These are phyloP conservation scores for Capsella rubella DNA, from an alignment of 441 rosid genomes.

Conservation along the genomic window DNA sequence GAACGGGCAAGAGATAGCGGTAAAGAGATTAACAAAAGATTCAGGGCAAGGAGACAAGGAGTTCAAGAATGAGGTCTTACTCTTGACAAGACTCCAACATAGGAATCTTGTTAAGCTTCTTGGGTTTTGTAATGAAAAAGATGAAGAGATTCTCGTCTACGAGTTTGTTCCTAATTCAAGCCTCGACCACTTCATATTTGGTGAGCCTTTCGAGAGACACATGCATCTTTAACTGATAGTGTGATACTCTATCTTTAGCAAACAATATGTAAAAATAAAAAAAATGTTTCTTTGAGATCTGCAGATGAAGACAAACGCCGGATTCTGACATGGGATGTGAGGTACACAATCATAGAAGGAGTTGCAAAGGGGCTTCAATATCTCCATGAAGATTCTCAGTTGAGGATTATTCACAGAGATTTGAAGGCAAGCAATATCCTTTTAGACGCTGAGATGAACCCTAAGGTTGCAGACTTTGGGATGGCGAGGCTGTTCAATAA, in stretches of 20 bases:
- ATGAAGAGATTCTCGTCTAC: constrained; percentile 58
- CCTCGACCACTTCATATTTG: constrained; percentile 53
- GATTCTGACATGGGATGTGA: constrained; percentile 42
- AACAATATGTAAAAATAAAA: no score
- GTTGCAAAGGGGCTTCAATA: constrained; percentile 41
- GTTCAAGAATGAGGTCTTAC: constrained; percentile 60
- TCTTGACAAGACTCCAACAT: constrained; percentile 63
- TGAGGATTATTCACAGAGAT: constrained; percentile 43
- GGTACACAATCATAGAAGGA: constrained; percentile 41
- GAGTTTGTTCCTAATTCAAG: constrained; percentile 57
- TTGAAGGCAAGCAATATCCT: constrained; percentile 48
- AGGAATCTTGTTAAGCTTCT: constrained; percentile 59
- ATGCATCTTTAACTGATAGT: neutral
- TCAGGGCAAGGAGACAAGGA: constrained; percentile 56
- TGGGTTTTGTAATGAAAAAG: constrained; percentile 53
- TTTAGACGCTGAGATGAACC: constrained; percentile 43
- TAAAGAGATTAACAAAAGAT: constrained; percentile 51
- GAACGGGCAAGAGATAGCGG: constrained; percentile 52
- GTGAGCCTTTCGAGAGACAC: constrained; percentile 26
- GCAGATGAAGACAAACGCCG: constrained; percentile 36
- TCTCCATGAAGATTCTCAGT: constrained; percentile 46
- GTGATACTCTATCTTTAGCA: neutral
- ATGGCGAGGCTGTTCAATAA: constrained; percentile 44
- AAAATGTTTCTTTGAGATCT: neutral
- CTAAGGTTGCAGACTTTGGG: constrained; percentile 47